Percentiles rank a stretch among this genome's conserved stretches.
phyloP scores from a whole-genome alignment of 306 rosid species.

The Geum urbanum region DNA sequence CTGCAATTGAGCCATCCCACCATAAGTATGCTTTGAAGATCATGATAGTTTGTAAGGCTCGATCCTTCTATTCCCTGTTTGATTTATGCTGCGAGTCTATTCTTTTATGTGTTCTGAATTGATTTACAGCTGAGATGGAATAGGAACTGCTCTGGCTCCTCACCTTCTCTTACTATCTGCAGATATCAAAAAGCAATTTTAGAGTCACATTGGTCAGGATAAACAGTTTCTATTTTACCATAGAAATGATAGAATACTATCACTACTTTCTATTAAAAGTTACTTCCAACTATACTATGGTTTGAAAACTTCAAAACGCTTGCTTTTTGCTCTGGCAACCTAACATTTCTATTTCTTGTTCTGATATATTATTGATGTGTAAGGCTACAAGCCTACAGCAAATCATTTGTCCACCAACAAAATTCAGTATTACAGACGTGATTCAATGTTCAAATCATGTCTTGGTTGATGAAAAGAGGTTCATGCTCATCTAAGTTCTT shows the following conservation, averaged over 20 bases:
- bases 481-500: background rate
- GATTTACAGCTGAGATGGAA: conserved; percentile 21
- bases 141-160: conserved; percentile 45
- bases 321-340: background rate
- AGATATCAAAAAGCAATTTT: conserved; percentile 6
- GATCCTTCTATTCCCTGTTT: background rate
- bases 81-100: background rate
- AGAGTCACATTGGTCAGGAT: background rate
- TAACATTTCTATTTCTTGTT: background rate
- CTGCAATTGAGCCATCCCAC: conserved; percentile 8
- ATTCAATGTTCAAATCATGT: background rate
- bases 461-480: background rate
- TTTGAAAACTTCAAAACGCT: background rate
- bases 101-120: conserved; percentile 1
- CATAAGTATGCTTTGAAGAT: background rate
- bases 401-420: background rate
- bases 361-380: background rate
- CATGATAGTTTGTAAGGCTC: background rate
- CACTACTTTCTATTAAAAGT: background rate
- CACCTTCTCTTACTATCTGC: conserved; percentile 48
- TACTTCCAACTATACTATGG: background rate
- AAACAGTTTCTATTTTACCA: background rate
- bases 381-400: background rate
- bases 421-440: background rate
- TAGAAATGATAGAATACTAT: background rate